Evolutionary conservation across 495 filamentous ascomycete genomes (phyloP).

Genomic region (Neurospora pannonica): DNA sequence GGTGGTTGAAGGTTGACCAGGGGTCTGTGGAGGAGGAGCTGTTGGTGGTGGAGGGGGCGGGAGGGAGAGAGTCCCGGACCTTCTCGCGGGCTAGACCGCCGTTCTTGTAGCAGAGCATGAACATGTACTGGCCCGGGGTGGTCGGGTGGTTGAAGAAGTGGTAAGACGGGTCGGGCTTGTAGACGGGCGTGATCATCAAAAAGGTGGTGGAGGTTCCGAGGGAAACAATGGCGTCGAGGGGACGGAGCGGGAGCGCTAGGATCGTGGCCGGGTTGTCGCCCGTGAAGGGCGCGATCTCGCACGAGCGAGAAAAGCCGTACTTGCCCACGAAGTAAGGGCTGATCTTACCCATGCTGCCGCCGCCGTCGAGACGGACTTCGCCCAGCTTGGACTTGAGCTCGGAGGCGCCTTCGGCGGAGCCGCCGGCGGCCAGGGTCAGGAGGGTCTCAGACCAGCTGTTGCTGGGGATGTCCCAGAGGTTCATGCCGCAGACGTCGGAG

Average conservation of each 20-base stretch:
- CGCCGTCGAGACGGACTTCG: constrained; percentile 67
- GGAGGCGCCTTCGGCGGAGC: constrained; percentile 44
- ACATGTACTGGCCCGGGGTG: constrained; percentile 78
- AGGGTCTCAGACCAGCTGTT: constrained; percentile 64
- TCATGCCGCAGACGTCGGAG: constrained; percentile 92
- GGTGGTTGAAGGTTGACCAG: constrained; percentile 72
- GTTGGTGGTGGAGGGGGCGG: constrained; percentile 17
- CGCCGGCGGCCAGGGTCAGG: constrained; percentile 66
- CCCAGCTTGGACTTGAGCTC: constrained; percentile 75
- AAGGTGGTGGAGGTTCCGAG: constrained; percentile 95
- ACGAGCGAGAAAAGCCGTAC: constrained; percentile 68
- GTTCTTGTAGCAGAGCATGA: constrained; percentile 99
- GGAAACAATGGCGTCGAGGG: constrained; percentile 85
- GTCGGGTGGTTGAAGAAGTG: constrained; percentile 90
- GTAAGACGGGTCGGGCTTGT: constrained; percentile 76
- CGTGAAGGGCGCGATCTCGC: constrained; percentile 74
- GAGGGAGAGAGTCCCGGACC: constrained; percentile 61
- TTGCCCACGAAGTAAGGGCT: constrained; percentile 64
- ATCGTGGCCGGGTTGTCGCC: constrained; percentile 97
- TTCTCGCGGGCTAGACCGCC: constrained; percentile 86
- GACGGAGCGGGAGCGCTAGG: constrained; percentile 73
- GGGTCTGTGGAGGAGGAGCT: constrained; percentile 28
- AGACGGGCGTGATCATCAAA: constrained; percentile 86
- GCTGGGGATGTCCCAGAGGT: constrained; percentile 81
- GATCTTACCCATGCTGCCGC: constrained; percentile 64